These are phyloP conservation scores for Coemansia sp. DNA, from an alignment of 192 early-diverging fungal species.

Conservation along the genomic window DNA sequence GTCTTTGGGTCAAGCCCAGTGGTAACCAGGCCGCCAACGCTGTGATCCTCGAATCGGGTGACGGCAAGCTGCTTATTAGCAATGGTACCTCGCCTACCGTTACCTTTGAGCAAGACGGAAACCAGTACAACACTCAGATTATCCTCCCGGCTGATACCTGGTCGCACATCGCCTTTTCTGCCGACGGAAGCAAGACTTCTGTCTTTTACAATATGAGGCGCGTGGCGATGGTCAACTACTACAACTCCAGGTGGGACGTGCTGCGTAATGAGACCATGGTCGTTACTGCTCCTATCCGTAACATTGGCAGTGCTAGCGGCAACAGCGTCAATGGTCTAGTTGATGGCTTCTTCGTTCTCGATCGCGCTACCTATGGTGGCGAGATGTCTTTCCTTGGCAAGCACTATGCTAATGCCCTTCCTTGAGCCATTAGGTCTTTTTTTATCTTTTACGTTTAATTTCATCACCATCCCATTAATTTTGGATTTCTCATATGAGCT, in stretches of 20 bases:
- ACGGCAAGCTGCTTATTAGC: constrained; percentile 45
- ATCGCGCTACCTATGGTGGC: constrained; percentile 35
- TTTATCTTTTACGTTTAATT: not conserved
- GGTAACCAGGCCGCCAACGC: constrained; percentile 38
- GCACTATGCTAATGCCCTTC: constrained; percentile 41
- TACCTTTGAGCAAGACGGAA: constrained; percentile 46
- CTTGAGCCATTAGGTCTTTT: constrained; percentile 9
- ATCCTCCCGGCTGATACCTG: constrained; percentile 30
- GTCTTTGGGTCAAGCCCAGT: constrained; percentile 49
- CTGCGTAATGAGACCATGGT: constrained; percentile 45
- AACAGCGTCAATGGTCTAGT: constrained; percentile 42
- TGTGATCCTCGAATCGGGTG: constrained; percentile 42
- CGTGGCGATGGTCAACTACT: constrained; percentile 37
- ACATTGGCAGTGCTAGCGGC: constrained; percentile 40
- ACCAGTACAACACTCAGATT: constrained; percentile 48
- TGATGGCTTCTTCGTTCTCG: constrained; percentile 41
- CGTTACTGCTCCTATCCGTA: constrained; percentile 32
- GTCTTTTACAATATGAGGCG: constrained; percentile 48
- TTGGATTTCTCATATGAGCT: not conserved
- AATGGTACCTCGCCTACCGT: constrained; percentile 31
- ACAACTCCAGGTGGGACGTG: constrained; percentile 43
- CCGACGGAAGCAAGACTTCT: constrained; percentile 29
- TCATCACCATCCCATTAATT: not conserved
- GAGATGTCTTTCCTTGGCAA: constrained; percentile 51
- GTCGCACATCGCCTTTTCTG: constrained; percentile 51